A percentile compares a stretch with the other conserved stretches of the same genome.
These are phyloP conservation scores for Rhizoclosmatium sp. DNA, from an alignment of 192 early-diverging fungal species.

Conservation along the genomic window DNA sequence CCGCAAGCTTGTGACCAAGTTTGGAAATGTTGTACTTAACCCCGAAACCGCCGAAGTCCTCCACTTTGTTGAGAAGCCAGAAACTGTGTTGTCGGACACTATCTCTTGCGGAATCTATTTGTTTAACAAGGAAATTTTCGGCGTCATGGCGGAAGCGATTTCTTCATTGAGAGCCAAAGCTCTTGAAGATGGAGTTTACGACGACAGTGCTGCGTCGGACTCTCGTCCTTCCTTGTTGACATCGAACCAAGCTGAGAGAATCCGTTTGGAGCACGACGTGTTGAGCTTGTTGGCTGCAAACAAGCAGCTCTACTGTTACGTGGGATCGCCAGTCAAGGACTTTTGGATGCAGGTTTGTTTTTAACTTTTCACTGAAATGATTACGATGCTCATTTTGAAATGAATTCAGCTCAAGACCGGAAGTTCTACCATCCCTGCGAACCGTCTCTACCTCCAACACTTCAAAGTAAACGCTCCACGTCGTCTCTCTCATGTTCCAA, in stretches of 20 bases:
- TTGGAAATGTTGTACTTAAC: slow-evolving; percentile 93
- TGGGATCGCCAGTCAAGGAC: slow-evolving; percentile 68
- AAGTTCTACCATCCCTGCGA: slow-evolving; percentile 92
- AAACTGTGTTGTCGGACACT: slow-evolving; percentile 92
- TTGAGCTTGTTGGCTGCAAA: slow-evolving; percentile 82
- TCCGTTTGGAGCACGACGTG: slow-evolving; percentile 94
- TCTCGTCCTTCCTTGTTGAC: slow-evolving; percentile 35
- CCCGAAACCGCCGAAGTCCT: slow-evolving; percentile 87
- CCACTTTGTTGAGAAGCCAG: slow-evolving; percentile 99
- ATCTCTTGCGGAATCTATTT: slow-evolving; percentile 96
- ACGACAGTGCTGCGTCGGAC: slow-evolving; percentile 10
- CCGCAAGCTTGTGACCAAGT: slow-evolving; percentile 81
- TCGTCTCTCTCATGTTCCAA: slow-evolving; percentile 57
- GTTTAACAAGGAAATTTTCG: slow-evolving; percentile 89
- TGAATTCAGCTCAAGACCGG: slow-evolving; percentile 86
- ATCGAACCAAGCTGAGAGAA: slow-evolving; percentile 59
- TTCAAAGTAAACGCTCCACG: slow-evolving; percentile 68
- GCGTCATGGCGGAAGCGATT: slow-evolving; percentile 81
- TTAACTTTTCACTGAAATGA: neutral
- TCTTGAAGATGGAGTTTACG: slow-evolving; percentile 58
- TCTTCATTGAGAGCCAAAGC: slow-evolving; percentile 69
- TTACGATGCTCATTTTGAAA: neutral
- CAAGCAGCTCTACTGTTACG: slow-evolving; percentile 87
- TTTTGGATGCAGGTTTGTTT: slow-evolving; percentile 81
- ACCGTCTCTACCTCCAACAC: slow-evolving; percentile 91